A percentile compares a stretch with the other conserved stretches of the same genome.
phyloP scores from a whole-genome alignment of 495 filamentous ascomycete genomes.

The Pyrenopolyporus hunteri region DNA sequence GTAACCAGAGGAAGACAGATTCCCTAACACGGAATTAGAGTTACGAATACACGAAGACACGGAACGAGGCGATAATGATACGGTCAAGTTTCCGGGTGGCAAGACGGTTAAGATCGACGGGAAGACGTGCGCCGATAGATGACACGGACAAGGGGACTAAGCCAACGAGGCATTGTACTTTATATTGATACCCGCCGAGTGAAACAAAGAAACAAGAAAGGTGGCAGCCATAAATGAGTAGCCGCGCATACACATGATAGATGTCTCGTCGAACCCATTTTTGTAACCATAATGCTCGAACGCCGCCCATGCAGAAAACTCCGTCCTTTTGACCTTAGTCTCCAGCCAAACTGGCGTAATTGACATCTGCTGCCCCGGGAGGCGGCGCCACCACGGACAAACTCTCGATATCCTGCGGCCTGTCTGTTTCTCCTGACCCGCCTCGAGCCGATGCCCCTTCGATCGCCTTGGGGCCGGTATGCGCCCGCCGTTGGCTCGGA shows the following conservation, averaged over 20 bases:
- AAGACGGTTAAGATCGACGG: constrained; percentile 53
- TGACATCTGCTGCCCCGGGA: constrained; percentile 78
- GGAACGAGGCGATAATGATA: constrained; percentile 91
- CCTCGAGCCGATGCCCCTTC: constrained; percentile 39
- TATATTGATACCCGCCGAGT: constrained; percentile 42
- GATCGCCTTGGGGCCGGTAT: constrained; percentile 38
- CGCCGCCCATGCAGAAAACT: constrained; percentile 43
- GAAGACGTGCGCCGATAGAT: constrained; percentile 52
- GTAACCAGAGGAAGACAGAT: background rate
- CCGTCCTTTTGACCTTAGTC: constrained; percentile 56
- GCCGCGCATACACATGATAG: constrained; percentile 16
- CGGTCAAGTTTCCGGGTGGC: constrained; percentile 65
- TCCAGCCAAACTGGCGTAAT: constrained; percentile 85
- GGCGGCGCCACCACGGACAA: constrained; percentile 72
- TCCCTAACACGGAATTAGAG: constrained; percentile 54
- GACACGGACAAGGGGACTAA: constrained; percentile 40
- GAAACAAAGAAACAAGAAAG: constrained; percentile 37
- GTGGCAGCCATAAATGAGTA: constrained; percentile 38
- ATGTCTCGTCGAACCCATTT: constrained; percentile 45
- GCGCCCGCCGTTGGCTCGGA: constrained; percentile 43
- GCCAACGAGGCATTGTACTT: constrained; percentile 44
- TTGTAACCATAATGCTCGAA: constrained; percentile 49
- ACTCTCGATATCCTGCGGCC: constrained; percentile 51
- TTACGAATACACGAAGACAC: constrained; percentile 88
- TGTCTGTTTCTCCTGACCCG: constrained; percentile 40